Conservation (phyloP, 192 early-diverging fungal species). For the Backusella morwellensis region DNA sequence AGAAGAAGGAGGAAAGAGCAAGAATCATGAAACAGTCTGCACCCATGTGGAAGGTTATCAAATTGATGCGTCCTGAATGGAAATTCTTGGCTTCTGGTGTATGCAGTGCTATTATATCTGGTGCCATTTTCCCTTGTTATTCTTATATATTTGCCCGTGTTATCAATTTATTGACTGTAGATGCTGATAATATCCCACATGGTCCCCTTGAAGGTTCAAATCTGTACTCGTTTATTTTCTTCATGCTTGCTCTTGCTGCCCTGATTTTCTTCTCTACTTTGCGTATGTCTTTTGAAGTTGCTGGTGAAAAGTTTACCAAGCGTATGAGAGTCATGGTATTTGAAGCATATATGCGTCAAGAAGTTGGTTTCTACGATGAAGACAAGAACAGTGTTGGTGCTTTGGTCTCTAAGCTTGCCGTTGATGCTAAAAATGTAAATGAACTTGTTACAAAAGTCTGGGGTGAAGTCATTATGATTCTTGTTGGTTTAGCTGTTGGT, state of each 20-base stretch:
- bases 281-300: constrained; percentile 57
- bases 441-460: constrained; percentile 55
- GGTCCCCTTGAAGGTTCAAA: constrained; percentile 34
- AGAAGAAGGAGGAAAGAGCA: constrained; percentile 34
- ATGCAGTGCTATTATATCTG: constrained; percentile 62
- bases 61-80: constrained; percentile 50
- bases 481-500: constrained; percentile 23
- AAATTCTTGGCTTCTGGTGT: constrained; percentile 51
- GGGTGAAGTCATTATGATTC: constrained; percentile 30
- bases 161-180: constrained; percentile 44
- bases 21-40: constrained; percentile 42
- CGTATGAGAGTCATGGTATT: constrained; percentile 65
- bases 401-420: constrained; percentile 73
- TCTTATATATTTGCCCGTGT: constrained; percentile 49
- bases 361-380: constrained; percentile 85
- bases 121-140: constrained; percentile 72
- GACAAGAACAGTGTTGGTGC: constrained; percentile 70
- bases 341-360: constrained; percentile 73
- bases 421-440: constrained; percentile 60
- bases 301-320: constrained; percentile 64
- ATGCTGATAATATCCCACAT: constrained; percentile 8
- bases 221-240: constrained; percentile 37
- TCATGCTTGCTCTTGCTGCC: constrained; percentile 41
- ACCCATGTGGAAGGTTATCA: constrained; percentile 54
- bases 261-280: constrained; percentile 58